A percentile compares a stretch with the other conserved stretches of the same genome.
Conservation (phyloP, 106 monocot genomes). For the Dendrobium nobile region DNA sequence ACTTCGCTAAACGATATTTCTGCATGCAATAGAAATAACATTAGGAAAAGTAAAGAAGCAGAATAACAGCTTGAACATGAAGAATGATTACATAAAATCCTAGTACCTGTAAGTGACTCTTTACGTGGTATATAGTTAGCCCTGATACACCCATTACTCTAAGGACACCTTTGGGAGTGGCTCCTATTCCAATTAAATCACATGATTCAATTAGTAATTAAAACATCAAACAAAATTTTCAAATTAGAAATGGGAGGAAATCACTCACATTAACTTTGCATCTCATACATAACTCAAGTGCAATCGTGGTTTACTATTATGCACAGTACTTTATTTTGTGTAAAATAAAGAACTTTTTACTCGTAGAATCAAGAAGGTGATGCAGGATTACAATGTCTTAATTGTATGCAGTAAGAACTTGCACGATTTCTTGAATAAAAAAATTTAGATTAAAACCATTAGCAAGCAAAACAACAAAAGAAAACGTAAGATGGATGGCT, state of each 20-base stretch:
- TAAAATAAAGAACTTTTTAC: not conserved
- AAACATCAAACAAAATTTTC: not conserved
- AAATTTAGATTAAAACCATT: too few relatives aligned
- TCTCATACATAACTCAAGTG: not conserved
- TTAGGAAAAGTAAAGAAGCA: not conserved
- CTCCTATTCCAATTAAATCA: conserved; percentile 37
- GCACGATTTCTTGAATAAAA: too few relatives aligned
- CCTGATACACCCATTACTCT: conserved; percentile 79
- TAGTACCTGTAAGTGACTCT: conserved; percentile 85
- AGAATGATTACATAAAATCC: conserved; percentile 4
- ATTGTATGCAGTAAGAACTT: too few relatives aligned
- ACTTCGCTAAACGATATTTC: conserved; percentile 85
- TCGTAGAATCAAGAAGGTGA: too few relatives aligned
- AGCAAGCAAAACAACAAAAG: too few relatives aligned
- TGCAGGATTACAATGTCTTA: too few relatives aligned
- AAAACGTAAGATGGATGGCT: too few relatives aligned
- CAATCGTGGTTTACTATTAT: not conserved
- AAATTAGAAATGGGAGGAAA: not conserved
- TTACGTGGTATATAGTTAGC: conserved; percentile 87
- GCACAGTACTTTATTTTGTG: not conserved
- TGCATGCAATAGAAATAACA: conserved; percentile 22
- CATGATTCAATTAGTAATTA: not conserved
- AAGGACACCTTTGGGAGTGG: conserved; percentile 85
- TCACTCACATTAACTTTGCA: not conserved
- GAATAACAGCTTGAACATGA: not conserved